A percentile compares a stretch with the other conserved stretches of the same genome.
Conservation (phyloP, 306 rosid genomes). For the Acacia acuminata region DNA sequence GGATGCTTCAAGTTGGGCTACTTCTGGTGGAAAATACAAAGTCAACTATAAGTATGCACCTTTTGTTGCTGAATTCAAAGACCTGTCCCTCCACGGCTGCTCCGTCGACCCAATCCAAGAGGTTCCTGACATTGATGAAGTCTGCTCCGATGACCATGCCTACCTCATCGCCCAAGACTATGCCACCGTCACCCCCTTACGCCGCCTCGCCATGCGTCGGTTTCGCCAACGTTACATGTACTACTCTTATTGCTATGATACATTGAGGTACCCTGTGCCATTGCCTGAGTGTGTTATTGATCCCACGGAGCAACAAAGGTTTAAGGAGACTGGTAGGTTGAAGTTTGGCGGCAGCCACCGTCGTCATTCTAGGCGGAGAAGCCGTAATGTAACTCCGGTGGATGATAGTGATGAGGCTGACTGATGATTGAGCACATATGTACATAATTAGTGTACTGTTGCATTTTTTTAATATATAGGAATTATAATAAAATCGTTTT, state of each 20-base stretch:
- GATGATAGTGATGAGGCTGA: slow-evolving; percentile 32
- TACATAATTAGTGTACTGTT: slow-evolving; percentile 29
- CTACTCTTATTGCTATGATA: slow-evolving; percentile 91
- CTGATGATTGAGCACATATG: slow-evolving; percentile 34
- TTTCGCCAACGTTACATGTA: slow-evolving; percentile 85
- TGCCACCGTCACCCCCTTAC: slow-evolving; percentile 45
- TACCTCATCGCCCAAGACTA: slow-evolving; percentile 43
- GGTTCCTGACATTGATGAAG: slow-evolving; percentile 52
- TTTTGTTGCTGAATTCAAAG: slow-evolving; percentile 64
- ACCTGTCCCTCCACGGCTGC: slow-evolving; percentile 84
- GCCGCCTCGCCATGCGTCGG: slow-evolving; percentile 69
- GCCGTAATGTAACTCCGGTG: slow-evolving; percentile 32
- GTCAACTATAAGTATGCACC: slow-evolving; percentile 96
- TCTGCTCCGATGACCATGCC: slow-evolving; percentile 37
- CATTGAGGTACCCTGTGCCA: slow-evolving; percentile 56
- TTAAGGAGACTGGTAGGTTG: slow-evolving; percentile 72
- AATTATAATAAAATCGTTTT: slow-evolving; percentile 22
- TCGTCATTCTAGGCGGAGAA: slow-evolving; percentile 51
- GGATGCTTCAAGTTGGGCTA: slow-evolving; percentile 99
- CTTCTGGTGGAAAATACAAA: slow-evolving; percentile 91
- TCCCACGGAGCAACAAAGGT: slow-evolving; percentile 54
- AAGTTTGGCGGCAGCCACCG: slow-evolving; percentile 83
- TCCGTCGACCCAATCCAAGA: slow-evolving; percentile 76
- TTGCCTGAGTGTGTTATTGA: slow-evolving; percentile 73
- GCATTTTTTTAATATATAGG: not conserved